phyloP scores from a whole-genome alignment of 805 yeast genomes.

The Saturnispora galanensis region DNA sequence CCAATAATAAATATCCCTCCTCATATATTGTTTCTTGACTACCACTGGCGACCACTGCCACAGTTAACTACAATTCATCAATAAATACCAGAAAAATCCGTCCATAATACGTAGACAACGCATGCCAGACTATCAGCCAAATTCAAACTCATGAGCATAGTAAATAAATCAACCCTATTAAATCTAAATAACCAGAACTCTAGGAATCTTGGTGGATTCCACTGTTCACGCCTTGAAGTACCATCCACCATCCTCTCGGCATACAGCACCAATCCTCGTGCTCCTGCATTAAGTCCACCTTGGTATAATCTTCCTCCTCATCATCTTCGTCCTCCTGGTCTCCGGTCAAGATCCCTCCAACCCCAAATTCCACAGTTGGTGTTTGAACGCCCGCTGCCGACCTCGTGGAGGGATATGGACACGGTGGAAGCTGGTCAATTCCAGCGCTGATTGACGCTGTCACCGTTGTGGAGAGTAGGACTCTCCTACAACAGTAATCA shows the following conservation, averaged over 20 bases:
- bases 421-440: constrained; percentile 17
- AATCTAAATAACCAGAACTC: too few relatives aligned
- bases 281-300: constrained; percentile 23
- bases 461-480: constrained; percentile 15
- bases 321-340: constrained; percentile 15
- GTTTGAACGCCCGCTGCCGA: constrained; percentile 8
- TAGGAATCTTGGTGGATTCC: not conserved
- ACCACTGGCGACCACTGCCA: too few relatives aligned
- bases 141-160: too few relatives aligned
- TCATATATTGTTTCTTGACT: too few relatives aligned
- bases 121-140: too few relatives aligned
- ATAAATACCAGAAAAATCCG: too few relatives aligned
- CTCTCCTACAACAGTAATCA: constrained; percentile 28
- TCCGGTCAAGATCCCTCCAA: constrained; percentile 7
- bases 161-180: too few relatives aligned
- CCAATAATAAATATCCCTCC: too few relatives aligned
- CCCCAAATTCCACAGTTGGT: constrained; percentile 1
- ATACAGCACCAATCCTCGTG: constrained; percentile 32
- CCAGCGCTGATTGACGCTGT: not conserved
- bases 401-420: constrained; percentile 23
- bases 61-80: too few relatives aligned
- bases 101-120: too few relatives aligned
- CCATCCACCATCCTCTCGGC: constrained; percentile 8
- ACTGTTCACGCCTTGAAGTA: constrained; percentile 1
- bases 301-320: constrained; percentile 8